Percentiles rank a stretch among this genome's conserved stretches.
Evolutionary conservation across 2,329 filamentous ascomycete species (phyloP).

Genomic region (Verticillium dahliae): DNA sequence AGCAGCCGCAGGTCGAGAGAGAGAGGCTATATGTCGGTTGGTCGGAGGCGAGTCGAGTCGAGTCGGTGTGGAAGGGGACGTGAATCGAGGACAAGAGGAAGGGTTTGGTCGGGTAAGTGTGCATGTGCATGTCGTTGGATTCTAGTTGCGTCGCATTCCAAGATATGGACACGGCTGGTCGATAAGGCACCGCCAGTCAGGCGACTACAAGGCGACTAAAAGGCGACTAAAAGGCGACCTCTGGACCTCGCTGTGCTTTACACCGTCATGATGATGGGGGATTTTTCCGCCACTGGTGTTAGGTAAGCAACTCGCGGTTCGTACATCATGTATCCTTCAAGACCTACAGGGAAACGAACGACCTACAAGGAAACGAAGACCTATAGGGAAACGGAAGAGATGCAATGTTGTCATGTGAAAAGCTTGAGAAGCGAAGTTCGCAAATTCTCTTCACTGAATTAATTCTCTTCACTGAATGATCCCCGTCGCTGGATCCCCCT

Average conservation of each 20-base stretch:
- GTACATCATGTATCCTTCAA: neutral
- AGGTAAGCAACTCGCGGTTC: neutral
- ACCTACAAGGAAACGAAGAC: too few relatives aligned
- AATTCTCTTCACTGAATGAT: too few relatives aligned
- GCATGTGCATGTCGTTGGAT: neutral
- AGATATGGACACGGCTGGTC: neutral
- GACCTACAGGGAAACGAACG: neutral
- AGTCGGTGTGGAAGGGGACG: neutral
- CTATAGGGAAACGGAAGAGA: too few relatives aligned
- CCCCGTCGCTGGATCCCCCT: too few relatives aligned
- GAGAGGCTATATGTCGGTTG: neutral
- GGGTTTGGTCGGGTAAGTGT: conserved; percentile 1
- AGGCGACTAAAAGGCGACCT: too few relatives aligned
- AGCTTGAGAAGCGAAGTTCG: too few relatives aligned
- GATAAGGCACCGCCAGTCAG: neutral
- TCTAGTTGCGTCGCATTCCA: neutral
- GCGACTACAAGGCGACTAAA: too few relatives aligned
- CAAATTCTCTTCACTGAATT: too few relatives aligned
- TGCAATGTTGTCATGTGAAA: too few relatives aligned
- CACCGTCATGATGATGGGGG: neutral
- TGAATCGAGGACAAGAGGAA: neutral
- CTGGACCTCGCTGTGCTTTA: neutral
- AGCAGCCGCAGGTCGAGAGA: neutral
- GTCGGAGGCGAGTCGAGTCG: neutral
- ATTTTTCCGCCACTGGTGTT: neutral